phyloP scores from a whole-genome alignment of 2,329 filamentous ascomycete species.

The Allantophomopsis lycopodina region DNA sequence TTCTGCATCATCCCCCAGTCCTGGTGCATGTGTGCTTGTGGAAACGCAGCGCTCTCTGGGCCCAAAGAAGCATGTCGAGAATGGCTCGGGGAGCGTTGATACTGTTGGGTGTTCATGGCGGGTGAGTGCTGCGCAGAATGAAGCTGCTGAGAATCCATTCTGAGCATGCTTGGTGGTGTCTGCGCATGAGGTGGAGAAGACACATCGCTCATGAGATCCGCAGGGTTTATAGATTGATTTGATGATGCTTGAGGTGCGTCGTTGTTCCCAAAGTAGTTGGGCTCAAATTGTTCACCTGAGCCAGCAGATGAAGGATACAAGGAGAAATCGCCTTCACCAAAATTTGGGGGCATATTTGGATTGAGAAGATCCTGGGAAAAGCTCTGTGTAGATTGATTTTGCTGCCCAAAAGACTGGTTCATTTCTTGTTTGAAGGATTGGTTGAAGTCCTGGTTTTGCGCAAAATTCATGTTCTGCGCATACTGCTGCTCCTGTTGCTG shows the following conservation, averaged over 20 bases:
- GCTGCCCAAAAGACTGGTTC: slow-evolving; percentile 30
- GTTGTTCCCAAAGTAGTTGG: slow-evolving; percentile 44
- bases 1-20: slow-evolving; percentile 45
- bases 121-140: slow-evolving; percentile 3
- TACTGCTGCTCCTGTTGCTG: slow-evolving; percentile 21
- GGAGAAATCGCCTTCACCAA: slow-evolving; percentile 44
- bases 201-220: slow-evolving; percentile 34
- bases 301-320: slow-evolving; percentile 44
- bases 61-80: slow-evolving; percentile 18
- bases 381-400: slow-evolving; percentile 24
- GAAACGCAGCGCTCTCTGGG: slow-evolving; percentile 28
- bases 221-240: slow-evolving; percentile 28
- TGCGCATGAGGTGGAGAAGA: slow-evolving; percentile 20
- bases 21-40: slow-evolving; percentile 30
- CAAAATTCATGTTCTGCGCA: slow-evolving; percentile 13
- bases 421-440: slow-evolving; percentile 19
- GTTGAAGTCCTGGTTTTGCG: slow-evolving; percentile 13
- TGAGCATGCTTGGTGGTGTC: slow-evolving; percentile 15
- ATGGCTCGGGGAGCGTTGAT: slow-evolving; percentile 16
- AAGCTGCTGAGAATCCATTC: slow-evolving; percentile 9
- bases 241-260: slow-evolving; percentile 25
- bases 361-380: slow-evolving; percentile 33
- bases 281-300: slow-evolving; percentile 42
- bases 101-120: slow-evolving; percentile 8
- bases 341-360: slow-evolving; percentile 26